These are phyloP conservation scores for Fraxinus xanthoxyloides DNA, from an alignment of 305 asterid genomes.

Conservation along the genomic window DNA sequence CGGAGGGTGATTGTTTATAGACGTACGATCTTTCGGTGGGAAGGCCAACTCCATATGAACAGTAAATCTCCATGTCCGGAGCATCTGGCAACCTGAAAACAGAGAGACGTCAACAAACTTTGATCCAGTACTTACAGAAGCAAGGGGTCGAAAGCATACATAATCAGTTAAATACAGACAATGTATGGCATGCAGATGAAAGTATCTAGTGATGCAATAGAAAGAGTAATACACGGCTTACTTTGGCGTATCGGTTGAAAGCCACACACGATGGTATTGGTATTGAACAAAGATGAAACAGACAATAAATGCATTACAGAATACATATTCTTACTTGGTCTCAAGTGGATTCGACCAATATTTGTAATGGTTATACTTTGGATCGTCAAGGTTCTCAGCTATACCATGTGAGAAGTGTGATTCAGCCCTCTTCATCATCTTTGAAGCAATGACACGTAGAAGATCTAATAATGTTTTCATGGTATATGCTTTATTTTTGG, in stretches of 20 bases:
- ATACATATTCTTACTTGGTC: conserved; percentile 53
- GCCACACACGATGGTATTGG: background rate
- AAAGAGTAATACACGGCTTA: background rate
- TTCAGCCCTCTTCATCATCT: conserved; percentile 81
- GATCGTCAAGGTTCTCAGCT: conserved; percentile 77
- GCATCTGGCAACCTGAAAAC: conserved; percentile 73
- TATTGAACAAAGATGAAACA: background rate
- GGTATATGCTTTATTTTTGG: conserved; percentile 61
- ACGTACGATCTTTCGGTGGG: conserved; percentile 87
- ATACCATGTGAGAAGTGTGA: conserved; percentile 89
- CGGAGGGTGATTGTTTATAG: conserved; percentile 52
- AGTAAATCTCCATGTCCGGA: conserved; percentile 78
- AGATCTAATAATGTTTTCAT: conserved; percentile 54
- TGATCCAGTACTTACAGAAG: background rate
- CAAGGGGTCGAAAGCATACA: background rate
- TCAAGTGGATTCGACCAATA: conserved; percentile 97
- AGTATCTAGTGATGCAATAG: background rate
- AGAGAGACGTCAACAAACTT: background rate
- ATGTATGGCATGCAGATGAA: background rate
- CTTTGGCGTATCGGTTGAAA: background rate
- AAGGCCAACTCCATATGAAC: conserved; percentile 79
- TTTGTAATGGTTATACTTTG: conserved; percentile 69
- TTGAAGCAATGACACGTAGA: conserved; percentile 75
- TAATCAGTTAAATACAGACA: background rate
- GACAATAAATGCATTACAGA: background rate